Evolutionary conservation across 2,329 filamentous ascomycete genomes (phyloP), one percentile per base, ranked within the genome.

Genomic region (Talaromyces sp.): DNA sequence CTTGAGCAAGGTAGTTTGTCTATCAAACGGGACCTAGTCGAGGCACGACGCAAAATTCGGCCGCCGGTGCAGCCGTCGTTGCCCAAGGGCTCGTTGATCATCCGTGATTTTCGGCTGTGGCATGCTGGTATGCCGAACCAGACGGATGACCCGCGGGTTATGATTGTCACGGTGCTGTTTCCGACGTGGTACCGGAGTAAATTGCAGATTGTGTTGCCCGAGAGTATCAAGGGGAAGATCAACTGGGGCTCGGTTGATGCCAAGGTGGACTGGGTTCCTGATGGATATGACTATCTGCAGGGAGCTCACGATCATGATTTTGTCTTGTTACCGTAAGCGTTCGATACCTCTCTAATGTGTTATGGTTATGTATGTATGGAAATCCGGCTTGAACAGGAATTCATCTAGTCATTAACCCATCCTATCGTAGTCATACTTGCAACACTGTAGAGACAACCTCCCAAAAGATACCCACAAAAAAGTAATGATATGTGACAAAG

Each of bases 61-160:
- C 73, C 73, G 4, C 75, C 75, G 0, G 61, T 78, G 6, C 77
- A 79, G 67, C 75, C 75, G 0, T 65, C 58, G 4, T 70, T 81
- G 9, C 74, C 73, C 24, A 78, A 78, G 58, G 80, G 79, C 0
- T 75, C 74, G 27, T 68, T 82, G 26, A 65, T 81, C 43, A 71
- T 82, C 50, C 72, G 80, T 6, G 80, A 82, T 63, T 67, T 82
- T 55, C 69, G 79, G 4, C 70, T 82, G 32, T 82, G 79, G 79
- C 80, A 82, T 70, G 79, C 78, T 8, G 79, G 80, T 0, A 80
- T 77, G 72, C 78, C 80, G n/a, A 82, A 82, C 67, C 63, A 68
- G 49, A 74, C 73, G 1, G 62, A 73, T 14, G 70, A 76, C 3
- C 74, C 76, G 21, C 69, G 80, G 43, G 75, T 82, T 21, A 82